phyloP scores from a whole-genome alignment of 208 protist genomes.

The Acanthamoeba lenticulata region DNA sequence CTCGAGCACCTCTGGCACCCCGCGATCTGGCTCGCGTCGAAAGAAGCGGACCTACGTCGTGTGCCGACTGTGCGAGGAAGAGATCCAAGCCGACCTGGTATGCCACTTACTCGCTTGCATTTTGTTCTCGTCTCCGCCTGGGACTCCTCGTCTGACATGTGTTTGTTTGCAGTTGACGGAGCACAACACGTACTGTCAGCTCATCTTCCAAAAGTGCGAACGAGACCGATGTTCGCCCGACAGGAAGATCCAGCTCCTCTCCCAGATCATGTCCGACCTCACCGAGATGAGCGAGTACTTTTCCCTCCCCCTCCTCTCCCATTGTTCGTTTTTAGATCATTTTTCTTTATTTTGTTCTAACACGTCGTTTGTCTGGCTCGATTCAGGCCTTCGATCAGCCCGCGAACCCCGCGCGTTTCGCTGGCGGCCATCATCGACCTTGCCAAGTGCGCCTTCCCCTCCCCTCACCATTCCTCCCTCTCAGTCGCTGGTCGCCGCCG shows the following conservation, averaged over 20 bases:
- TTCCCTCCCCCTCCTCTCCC: not conserved
- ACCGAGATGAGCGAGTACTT: slow-evolving; percentile 34
- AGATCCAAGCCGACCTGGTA: slow-evolving; percentile 50
- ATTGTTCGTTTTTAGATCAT: no score
- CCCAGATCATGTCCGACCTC: slow-evolving; percentile 44
- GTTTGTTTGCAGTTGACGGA: slow-evolving; percentile 8
- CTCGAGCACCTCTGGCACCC: not conserved
- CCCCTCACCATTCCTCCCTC: no score
- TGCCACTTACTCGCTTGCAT: not conserved
- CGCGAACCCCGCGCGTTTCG: not conserved
- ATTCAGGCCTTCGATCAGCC: not conserved
- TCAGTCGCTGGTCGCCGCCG: no score
- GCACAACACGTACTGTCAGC: slow-evolving; percentile 67
- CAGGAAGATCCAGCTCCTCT: slow-evolving; percentile 5
- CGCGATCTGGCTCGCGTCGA: not conserved
- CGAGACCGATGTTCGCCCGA: not conserved
- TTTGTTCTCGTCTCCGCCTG: not conserved
- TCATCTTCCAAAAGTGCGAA: slow-evolving; percentile 68
- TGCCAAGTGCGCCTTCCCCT: not conserved
- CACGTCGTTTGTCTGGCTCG: not conserved
- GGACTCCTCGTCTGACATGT: no score
- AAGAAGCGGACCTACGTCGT: slow-evolving; percentile 55
- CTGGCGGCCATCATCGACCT: slow-evolving; percentile 1
- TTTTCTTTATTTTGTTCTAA: not conserved
- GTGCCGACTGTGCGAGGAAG: slow-evolving; percentile 63